phyloP scores from a whole-genome alignment of 2,329 filamentous ascomycete species.

The Passalora sequoiae region DNA sequence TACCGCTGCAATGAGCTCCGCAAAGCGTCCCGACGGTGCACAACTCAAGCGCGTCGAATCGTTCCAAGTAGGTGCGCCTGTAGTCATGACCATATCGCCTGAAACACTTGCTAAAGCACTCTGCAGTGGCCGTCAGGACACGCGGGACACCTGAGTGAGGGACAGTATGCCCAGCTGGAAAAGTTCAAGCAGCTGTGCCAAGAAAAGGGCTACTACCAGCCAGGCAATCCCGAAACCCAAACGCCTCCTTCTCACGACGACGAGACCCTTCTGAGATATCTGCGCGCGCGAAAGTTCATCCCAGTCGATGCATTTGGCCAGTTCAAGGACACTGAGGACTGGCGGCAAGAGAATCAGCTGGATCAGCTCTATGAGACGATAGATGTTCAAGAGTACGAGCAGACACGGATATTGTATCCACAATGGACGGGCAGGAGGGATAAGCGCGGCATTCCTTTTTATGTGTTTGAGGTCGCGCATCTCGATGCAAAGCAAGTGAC shows the following conservation, averaged over 20 bases:
- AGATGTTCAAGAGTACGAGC: constrained; percentile 76
- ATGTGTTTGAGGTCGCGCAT: constrained; percentile 79
- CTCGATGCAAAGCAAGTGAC: constrained; percentile 77
- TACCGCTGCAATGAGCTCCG: constrained; percentile 10
- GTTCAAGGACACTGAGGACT: constrained; percentile 83
- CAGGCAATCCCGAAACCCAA: constrained; percentile 29
- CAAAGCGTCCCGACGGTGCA: constrained; percentile 15
- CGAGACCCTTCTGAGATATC: constrained; percentile 70
- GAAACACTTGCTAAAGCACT: constrained; percentile 3
- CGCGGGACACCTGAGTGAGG: constrained; percentile 65
- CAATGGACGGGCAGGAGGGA: constrained; percentile 93
- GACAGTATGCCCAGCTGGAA: constrained; percentile 62
- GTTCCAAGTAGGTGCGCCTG: constrained; percentile 25
- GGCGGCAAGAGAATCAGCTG: constrained; percentile 74
- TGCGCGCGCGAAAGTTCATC: constrained; percentile 78
- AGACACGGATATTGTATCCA: constrained; percentile 74
- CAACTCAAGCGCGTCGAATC: constrained; percentile 29
- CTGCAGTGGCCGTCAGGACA: constrained; percentile 67
- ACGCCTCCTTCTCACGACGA: constrained; percentile 62
- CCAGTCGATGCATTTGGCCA: constrained; percentile 72
- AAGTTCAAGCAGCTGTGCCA: constrained; percentile 67
- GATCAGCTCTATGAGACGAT: constrained; percentile 80
- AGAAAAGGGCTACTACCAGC: constrained; percentile 59
- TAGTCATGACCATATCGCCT: not conserved
- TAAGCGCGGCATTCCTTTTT: constrained; percentile 84